Evolutionary conservation across 169 alveolate genomes (phyloP).

Genomic region (Eimeria falciformis): DNA sequence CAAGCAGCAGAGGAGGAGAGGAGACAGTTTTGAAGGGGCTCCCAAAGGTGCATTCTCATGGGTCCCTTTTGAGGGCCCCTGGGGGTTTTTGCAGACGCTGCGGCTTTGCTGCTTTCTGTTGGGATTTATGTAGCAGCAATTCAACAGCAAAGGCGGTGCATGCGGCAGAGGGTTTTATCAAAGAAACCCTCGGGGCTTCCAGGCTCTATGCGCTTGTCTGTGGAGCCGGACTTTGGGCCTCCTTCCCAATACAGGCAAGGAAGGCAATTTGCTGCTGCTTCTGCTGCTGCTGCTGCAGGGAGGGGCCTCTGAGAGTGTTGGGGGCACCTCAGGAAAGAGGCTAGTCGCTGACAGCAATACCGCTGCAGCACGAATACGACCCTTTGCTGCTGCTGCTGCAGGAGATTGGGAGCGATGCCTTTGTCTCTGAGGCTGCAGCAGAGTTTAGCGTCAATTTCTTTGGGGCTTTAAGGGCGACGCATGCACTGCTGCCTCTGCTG

Average conservation of each 20-base stretch:
- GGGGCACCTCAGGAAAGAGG: neutral
- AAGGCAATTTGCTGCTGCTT: neutral
- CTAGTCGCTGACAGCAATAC: no score
- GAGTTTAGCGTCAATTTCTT: neutral
- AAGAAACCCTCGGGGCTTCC: neutral
- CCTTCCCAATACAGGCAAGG: neutral
- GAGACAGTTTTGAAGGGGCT: neutral
- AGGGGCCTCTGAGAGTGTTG: neutral
- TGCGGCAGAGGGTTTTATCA: neutral
- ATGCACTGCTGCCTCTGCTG: constrained; percentile 17
- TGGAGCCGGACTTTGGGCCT: constrained; percentile 16
- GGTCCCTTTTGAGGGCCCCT: neutral
- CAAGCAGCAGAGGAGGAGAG: no score
- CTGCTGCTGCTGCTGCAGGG: neutral
- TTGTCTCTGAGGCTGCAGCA: neutral
- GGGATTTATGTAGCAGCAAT: neutral
- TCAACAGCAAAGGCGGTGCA: neutral
- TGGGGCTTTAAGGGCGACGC: neutral
- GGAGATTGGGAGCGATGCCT: neutral
- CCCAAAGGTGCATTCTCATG: neutral
- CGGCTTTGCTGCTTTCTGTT: neutral
- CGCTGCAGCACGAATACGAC: neutral
- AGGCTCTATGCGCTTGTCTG: neutral
- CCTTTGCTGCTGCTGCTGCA: neutral
- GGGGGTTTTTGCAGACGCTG: neutral